Evolutionary conservation across 2,329 filamentous ascomycete genomes (phyloP), one percentile per base, ranked within the genome.

Genomic region (Beauveria scarabaeidicola): DNA sequence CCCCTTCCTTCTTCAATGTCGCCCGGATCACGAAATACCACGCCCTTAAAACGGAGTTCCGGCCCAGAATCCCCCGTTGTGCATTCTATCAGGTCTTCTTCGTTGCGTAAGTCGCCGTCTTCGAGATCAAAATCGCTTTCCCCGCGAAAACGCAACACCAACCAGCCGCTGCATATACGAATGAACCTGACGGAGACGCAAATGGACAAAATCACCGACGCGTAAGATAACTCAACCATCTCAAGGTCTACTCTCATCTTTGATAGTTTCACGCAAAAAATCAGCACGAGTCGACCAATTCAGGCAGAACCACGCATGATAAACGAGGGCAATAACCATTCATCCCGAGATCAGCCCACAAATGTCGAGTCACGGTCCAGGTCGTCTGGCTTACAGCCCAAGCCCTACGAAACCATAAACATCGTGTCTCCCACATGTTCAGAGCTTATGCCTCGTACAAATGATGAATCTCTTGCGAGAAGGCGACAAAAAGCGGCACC

Each of bases 111-210:
- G 9, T 52, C 56, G 5, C 38, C 52, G 13, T 53, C 38, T 17
- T 62, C 64, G 13, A 67, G 72, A 54, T 66, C 74, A 43, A 69
- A 68, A 19, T 74, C 74, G 2, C 67, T 69, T 2, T 74, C 77
- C 4, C 72, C 70, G 5, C 69, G 66, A 43, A 71, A 73, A 56
- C 68, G 70, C 2, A 65, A 66, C 21, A 58, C 64, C 19, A 70
- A 73, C 21, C 72, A 76, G 48, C 74, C 74, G 2, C 68, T 81
- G 21, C 74, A 77, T 43, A 73, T 81, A 32, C 75, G 77, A 25
- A 72, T 81, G 64, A 78, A 78, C 62, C 63, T 81, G 58, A 81
- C 77, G 5, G 76, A 80, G 50, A 74, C 72, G 0, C 77, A 80
- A 61, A 75, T 81, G 71, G 75, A 80, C 59, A 76, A 71, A 61